phyloP scores from a whole-genome alignment of 805 yeast genomes.

The Saturnispora gosingensis region DNA sequence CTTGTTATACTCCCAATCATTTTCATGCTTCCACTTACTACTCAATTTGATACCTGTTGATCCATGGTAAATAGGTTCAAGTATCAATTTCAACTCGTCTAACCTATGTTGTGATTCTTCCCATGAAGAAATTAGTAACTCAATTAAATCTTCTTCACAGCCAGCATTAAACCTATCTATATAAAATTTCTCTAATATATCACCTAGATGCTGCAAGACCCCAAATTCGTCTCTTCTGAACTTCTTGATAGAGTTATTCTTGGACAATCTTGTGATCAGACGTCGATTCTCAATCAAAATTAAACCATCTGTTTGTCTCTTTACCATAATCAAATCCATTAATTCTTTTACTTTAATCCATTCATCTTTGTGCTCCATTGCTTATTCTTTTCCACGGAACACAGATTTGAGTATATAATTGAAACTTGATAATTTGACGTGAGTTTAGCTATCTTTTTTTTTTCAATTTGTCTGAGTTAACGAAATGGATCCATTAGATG shows the following conservation, averaged over 20 bases:
- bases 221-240: neutral
- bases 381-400: neutral
- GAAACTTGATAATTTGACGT: neutral
- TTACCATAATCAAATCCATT: neutral
- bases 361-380: neutral
- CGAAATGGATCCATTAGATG: neutral
- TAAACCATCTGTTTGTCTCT: neutral
- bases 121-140: neutral
- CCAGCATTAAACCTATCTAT: neutral
- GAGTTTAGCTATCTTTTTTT: neutral
- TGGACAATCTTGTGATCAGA: neutral
- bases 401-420: neutral
- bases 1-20: constrained; percentile 1
- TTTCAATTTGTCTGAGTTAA: neutral
- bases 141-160: neutral
- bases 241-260: neutral
- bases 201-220: neutral
- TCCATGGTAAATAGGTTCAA: constrained; percentile 6
- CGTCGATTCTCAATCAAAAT: neutral
- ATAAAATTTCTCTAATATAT: neutral
- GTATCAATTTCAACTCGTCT: neutral
- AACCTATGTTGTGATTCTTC: neutral
- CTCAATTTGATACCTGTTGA: neutral
- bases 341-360: neutral
- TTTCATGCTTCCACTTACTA: neutral